Conservation (phyloP, 2,329 filamentous ascomycete genomes). For the Aureobasidium sp. region DNA sequence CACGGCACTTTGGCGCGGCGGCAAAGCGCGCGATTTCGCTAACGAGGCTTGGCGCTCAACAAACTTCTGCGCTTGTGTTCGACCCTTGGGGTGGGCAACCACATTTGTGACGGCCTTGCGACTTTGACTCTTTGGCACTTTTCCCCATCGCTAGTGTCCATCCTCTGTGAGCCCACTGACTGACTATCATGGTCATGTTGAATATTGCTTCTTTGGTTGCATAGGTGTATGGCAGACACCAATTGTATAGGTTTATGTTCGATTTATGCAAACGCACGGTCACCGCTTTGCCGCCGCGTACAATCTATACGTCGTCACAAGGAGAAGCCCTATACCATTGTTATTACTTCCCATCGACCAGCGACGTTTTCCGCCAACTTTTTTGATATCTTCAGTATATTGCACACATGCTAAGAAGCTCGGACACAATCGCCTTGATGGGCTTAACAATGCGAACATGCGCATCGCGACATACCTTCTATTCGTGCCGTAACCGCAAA, state of each 20-base stretch:
- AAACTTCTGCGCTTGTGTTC: conserved; percentile 10
- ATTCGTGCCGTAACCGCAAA: too few species aligned
- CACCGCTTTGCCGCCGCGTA: not conserved
- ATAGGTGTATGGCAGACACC: not conserved
- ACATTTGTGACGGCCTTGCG: not conserved
- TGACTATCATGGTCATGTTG: not conserved
- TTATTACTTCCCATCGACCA: not conserved
- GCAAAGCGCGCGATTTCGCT: not conserved
- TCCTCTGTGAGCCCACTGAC: not conserved
- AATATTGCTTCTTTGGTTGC: not conserved
- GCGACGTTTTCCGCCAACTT: not conserved
- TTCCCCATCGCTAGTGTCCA: not conserved
- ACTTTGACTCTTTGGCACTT: not conserved
- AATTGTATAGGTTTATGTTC: not conserved
- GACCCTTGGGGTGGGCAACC: conserved; percentile 7
- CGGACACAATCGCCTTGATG: too few species aligned
- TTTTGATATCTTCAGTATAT: not conserved
- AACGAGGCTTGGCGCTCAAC: not conserved
- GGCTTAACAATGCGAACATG: not conserved
- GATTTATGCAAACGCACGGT: not conserved
- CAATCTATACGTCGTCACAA: not conserved
- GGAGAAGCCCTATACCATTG: not conserved
- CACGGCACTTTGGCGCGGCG: conserved; percentile 7
- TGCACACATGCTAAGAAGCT: not conserved
- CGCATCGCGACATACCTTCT: not conserved